Conservation (phyloP, 108 stramenopile species). For the Cyclotella sp. region DNA sequence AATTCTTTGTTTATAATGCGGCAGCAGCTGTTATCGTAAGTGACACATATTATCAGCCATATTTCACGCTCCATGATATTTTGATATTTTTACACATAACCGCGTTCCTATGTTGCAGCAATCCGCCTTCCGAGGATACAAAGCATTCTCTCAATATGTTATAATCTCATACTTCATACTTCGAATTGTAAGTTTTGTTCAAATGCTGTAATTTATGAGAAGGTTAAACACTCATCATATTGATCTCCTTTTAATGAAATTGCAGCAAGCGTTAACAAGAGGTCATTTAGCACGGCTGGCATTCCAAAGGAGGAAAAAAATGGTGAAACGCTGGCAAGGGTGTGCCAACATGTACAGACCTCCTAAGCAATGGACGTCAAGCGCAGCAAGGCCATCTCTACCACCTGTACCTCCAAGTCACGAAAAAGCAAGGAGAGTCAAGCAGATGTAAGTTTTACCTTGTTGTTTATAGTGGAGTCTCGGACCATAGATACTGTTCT, state of each 20-base stretch:
- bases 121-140: slow-evolving; percentile 33
- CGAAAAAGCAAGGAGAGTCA: neutral
- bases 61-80: neutral
- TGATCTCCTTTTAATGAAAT: neutral
- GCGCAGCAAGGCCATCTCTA: neutral
- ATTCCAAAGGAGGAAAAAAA: slow-evolving; percentile 9
- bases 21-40: slow-evolving; percentile 41
- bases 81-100: slow-evolving; percentile 4
- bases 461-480: slow-evolving; percentile 22
- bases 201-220: slow-evolving; percentile 2
- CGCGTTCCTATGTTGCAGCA: neutral
- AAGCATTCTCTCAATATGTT: slow-evolving; percentile 31
- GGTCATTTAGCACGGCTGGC: slow-evolving; percentile 5
- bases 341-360: neutral
- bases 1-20: slow-evolving; percentile 9
- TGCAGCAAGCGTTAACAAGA: slow-evolving; percentile 13
- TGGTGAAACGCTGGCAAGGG: slow-evolving; percentile 11
- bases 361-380: neutral
- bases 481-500: neutral
- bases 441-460: slow-evolving; percentile 5
- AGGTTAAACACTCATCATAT: neutral
- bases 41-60: neutral
- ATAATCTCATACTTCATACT: slow-evolving; percentile 30
- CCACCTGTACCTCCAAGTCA: slow-evolving; percentile 1
- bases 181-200: slow-evolving; percentile 7